phyloP scores from a whole-genome alignment of 805 yeast genomes.

The Helenozyma rhizophorensis region DNA sequence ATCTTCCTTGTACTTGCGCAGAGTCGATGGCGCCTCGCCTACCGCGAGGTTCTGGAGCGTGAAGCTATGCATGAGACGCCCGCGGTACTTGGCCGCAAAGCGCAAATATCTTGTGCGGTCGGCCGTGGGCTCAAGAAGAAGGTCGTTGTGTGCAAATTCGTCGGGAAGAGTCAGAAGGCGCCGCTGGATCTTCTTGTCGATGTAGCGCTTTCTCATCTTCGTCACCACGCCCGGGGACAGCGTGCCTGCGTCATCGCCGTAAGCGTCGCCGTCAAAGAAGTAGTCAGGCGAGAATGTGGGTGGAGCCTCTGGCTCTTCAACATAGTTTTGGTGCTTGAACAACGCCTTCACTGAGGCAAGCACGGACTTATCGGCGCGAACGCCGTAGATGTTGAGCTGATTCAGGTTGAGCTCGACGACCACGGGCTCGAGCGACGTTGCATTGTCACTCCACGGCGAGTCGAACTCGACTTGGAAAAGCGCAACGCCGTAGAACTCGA shows the following conservation, averaged over 20 bases:
- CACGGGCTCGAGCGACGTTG: conserved; percentile 33
- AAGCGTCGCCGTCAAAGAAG: conserved; percentile 27
- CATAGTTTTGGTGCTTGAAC: conserved; percentile 26
- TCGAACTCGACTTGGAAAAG: conserved; percentile 32
- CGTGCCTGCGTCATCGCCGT: conserved; percentile 19
- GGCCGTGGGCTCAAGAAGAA: conserved; percentile 37
- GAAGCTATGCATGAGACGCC: conserved; percentile 21
- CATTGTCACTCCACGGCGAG: conserved; percentile 31
- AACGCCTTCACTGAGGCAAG: conserved; percentile 24
- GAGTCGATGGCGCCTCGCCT: conserved; percentile 36
- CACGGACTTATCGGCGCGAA: conserved; percentile 20
- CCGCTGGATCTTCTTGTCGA: conserved; percentile 11
- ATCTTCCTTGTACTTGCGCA: conserved; percentile 23
- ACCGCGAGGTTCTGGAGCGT: conserved; percentile 28
- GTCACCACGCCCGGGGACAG: conserved; percentile 8
- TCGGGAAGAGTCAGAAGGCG: conserved; percentile 15
- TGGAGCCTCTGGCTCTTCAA: conserved; percentile 10
- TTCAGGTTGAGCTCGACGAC: conserved; percentile 37
- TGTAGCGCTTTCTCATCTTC: conserved; percentile 18
- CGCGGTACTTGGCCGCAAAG: conserved; percentile 20
- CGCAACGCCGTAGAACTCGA: conserved; percentile 30
- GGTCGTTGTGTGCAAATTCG: conserved; percentile 23
- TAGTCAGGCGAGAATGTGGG: conserved; percentile 16
- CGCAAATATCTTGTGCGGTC: conserved; percentile 10
- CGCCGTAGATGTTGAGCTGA: conserved; percentile 30